Evolutionary conservation across 768 basidiomycete genomes (phyloP), one percentile per base, ranked within the genome.

Genomic region (Leucocoprinus birnbaumii): DNA sequence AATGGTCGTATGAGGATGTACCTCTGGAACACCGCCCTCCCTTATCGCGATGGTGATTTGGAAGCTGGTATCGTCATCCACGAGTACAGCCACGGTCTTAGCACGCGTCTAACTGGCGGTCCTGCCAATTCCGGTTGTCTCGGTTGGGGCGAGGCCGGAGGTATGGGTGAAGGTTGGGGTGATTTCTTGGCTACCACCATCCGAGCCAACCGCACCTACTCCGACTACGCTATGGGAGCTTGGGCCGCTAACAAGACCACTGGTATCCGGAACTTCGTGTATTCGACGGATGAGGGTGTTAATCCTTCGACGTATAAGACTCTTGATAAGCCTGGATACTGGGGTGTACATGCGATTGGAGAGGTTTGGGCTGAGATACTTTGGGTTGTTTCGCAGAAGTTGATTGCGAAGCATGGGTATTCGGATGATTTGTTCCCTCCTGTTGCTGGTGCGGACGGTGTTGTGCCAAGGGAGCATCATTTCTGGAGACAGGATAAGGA

Each of bases 111-210:
- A 58, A 98, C 96, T 6, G 96, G 96, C 68, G 96, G 96, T 2
- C 94, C 94, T 0, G 78, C 83, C 51, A 91, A 96, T 73, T 94
- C 92, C 26, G 91, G 89, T 2, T 97, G 95, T 68, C 84, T 98
- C 53, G 93, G 92, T 10, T 98, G 90, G 87, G 95, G 96, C 49
- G 94, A 98, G 74, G 80, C 86, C 24, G 96, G 96, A 37, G 96
- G 94, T 22, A 98, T 98, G 95, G 95, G 95, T 61, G 94, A 97
- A 72, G 94, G 94, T 13, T 97, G 94, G 94, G 94, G 94, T 59
- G 91, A 94, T 62, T 94, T 87, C 74, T 72, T 97, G 48, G 95
- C 94, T 4, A 98, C 94, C 0, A 83, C 83, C 0, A 88, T 94
- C 65, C 84, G 94, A 46, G 89, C 88, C 72, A 88, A 77, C 46